Conservation (phyloP, 805 yeast genomes). For the Suhomyces sp. region DNA sequence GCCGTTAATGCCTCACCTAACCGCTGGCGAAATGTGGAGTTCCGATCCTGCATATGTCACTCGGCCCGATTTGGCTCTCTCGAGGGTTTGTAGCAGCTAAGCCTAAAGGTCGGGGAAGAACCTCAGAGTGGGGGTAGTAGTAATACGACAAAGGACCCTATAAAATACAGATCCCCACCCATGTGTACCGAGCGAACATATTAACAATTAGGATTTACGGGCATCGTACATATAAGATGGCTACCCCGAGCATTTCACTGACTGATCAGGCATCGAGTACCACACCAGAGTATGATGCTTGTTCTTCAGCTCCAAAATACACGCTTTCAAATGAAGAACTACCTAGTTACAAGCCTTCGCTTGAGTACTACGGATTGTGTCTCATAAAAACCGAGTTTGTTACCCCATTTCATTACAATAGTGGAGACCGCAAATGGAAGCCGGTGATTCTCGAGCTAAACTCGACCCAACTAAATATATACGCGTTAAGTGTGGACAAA, state of each 20-base stretch:
- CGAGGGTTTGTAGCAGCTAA: neutral
- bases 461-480: slow-evolving; percentile 37
- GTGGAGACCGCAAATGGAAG: slow-evolving; percentile 26
- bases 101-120: neutral
- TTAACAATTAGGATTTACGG: neutral
- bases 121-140: neutral
- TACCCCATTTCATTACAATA: slow-evolving; percentile 35
- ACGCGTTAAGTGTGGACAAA: slow-evolving; percentile 23
- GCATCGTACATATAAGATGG: neutral
- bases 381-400: slow-evolving; percentile 34
- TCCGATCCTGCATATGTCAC: neutral
- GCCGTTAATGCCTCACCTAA: too few relatives aligned
- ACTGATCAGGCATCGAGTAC: neutral
- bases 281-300: slow-evolving; percentile 1
- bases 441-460: slow-evolving; percentile 40
- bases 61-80: neutral
- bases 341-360: slow-evolving; percentile 32
- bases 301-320: slow-evolving; percentile 20
- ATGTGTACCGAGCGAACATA: neutral
- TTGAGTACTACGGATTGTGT: slow-evolving; percentile 32
- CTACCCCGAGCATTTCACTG: neutral
- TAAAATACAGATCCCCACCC: neutral
- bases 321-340: slow-evolving; percentile 19
- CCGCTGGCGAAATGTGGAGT: neutral
- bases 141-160: neutral